A percentile compares a stretch with the other conserved stretches of the same genome.
These are phyloP conservation scores for sunflower (Helianthus annuus) DNA, from an alignment of 129 eudicot species.

Conservation along the genomic window DNA sequence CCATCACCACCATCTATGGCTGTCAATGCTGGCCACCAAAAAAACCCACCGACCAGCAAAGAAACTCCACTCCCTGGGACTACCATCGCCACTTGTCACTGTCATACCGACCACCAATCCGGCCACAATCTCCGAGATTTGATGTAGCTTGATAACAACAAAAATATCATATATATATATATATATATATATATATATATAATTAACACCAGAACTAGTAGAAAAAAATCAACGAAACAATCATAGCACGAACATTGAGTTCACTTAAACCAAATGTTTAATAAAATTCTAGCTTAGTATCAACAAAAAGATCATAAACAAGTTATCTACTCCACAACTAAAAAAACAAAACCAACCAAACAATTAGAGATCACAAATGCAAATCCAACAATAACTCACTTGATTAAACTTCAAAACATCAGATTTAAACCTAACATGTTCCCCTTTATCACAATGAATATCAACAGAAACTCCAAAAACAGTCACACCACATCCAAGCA, in stretches of 20 bases:
- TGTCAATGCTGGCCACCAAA: too few relatives aligned
- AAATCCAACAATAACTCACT: too few relatives aligned
- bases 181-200: too few relatives aligned
- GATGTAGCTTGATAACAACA: background rate
- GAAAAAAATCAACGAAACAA: background rate
- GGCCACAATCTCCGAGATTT: too few relatives aligned
- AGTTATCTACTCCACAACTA: background rate
- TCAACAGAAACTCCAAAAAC: constrained; percentile 63
- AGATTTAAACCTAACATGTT: constrained; percentile 77
- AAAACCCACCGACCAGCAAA: too few relatives aligned
- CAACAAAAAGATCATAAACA: too few relatives aligned
- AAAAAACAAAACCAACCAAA: background rate
- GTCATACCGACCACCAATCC: too few relatives aligned
- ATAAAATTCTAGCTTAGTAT: too few relatives aligned
- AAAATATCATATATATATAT: background rate
- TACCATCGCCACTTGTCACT: too few relatives aligned
- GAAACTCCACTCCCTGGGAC: too few relatives aligned
- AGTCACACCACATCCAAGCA: constrained; percentile 57
- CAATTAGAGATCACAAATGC: too few relatives aligned
- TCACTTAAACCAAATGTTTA: background rate
- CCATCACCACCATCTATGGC: too few relatives aligned
- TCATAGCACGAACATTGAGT: background rate
- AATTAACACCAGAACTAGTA: background rate
- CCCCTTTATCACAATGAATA: constrained; percentile 93
- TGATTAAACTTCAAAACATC: constrained; percentile 89